These are phyloP conservation scores for Phytophthora gonapodyides DNA, from an alignment of 352 stramenopile genomes.

Conservation along the genomic window DNA sequence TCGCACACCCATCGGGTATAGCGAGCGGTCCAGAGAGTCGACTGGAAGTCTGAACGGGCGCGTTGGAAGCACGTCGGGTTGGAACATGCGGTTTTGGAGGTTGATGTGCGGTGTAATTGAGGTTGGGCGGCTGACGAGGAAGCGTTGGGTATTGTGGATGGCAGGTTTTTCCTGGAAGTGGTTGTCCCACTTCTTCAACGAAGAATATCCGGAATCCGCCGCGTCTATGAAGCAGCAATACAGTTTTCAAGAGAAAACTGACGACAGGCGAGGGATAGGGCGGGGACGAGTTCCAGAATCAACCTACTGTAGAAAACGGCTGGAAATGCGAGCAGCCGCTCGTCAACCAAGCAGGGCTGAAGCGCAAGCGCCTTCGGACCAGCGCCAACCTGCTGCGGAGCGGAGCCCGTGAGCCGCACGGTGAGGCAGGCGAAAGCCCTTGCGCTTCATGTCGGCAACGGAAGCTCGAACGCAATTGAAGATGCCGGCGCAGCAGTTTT, in stretches of 20 bases:
- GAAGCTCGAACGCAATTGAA: too few relatives aligned
- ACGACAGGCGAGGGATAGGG: constrained; percentile 3
- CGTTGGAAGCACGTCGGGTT: neutral
- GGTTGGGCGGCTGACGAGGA: neutral
- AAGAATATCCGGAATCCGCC: constrained; percentile 8
- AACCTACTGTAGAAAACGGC: too few relatives aligned
- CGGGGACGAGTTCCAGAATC: too few relatives aligned
- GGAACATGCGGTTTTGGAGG: neutral
- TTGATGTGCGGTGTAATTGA: neutral
- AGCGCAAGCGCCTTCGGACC: too few relatives aligned
- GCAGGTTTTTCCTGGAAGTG: constrained; percentile 12
- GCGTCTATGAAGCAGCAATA: constrained; percentile 13
- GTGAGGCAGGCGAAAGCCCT: too few relatives aligned
- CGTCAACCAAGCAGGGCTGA: too few relatives aligned
- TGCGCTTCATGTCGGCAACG: too few relatives aligned
- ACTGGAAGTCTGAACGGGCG: constrained; percentile 18
- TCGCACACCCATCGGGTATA: constrained; percentile 16
- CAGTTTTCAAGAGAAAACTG: constrained; percentile 10
- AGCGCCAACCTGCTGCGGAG: too few relatives aligned
- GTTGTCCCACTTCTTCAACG: constrained; percentile 15
- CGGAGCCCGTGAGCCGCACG: too few relatives aligned
- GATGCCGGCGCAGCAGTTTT: too few relatives aligned
- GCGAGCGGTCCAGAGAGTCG: constrained; percentile 19
- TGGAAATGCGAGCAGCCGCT: too few relatives aligned
- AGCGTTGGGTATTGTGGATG: neutral